Evolutionary conservation across 768 basidiomycete species (phyloP), one percentile per base, ranked within the genome.

Genomic region (Sporobolomyces pararoseus): DNA sequence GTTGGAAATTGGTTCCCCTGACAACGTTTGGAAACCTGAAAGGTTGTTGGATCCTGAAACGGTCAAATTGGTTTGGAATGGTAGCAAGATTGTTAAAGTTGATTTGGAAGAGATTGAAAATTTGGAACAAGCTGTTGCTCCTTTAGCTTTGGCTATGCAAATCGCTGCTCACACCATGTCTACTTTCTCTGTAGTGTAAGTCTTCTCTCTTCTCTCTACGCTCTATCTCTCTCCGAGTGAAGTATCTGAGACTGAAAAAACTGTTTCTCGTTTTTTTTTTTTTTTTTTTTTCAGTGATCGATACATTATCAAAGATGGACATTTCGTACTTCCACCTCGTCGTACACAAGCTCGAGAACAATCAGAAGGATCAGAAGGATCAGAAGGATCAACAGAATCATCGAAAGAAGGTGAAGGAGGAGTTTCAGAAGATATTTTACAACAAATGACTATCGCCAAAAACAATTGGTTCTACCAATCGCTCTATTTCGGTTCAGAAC

Each of bases 131-230:
- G 85, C 87, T 10, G 82, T 84, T 10, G 83, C 85, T 1, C 84
- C 90, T 1, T 89, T 84, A 75, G 86, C 86, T 2, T 79, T 88
- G 21, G 89, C 89, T 6, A 79, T 90, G 16, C 87, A 91, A 76
- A 87, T 88, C 35, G 88, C 86, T 0, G 83, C 86, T 0, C 82
- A 82, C 46, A 74, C 91, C 6, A 84, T 86, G 46, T 81, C 81
- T 7, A 87, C 81, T 72, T 92, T 89, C 88, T 83, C 84, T 42
- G 83, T 88, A 1, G 87, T 88, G 7, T 89, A 90, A 2, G 58
- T 66, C 86, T 88, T 60, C 89, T 39, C 29, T 32, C 32, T 49
- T n/a, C 5, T 7, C 29, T 47, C 21, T 23, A 14, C 12, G 14
- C 23, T 6, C 23, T 9, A 29, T 47, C 27, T 58, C 57, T 4